Evolutionary conservation across 371 early-diverging fungal genomes (phyloP).

Genomic region (Circinella umbellata): DNA sequence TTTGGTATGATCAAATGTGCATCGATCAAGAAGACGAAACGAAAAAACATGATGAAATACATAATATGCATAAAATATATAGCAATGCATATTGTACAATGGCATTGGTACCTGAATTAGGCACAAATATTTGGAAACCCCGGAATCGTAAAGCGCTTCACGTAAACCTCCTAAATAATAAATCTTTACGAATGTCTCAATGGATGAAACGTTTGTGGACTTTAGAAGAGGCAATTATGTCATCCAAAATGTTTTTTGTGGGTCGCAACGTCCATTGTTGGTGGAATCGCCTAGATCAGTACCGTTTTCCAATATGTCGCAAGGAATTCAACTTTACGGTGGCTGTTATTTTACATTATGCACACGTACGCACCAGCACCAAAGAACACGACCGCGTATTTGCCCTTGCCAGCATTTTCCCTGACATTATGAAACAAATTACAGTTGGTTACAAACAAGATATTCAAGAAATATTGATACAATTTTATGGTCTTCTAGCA

Average conservation of each 20-base stretch:
- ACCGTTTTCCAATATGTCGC: not conserved
- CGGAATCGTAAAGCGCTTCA: no score
- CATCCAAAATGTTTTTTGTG: not conserved
- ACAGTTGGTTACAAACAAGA: not conserved
- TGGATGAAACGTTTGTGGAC: not conserved
- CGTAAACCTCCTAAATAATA: no score
- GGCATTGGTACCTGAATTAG: not conserved
- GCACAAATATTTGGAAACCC: no score
- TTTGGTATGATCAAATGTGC: conserved; percentile 5
- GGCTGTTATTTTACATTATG: not conserved
- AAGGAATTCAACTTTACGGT: not conserved
- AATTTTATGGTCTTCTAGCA: not conserved
- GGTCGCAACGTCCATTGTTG: not conserved
- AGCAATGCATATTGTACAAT: not conserved
- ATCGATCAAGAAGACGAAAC: not conserved
- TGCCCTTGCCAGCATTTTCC: not conserved
- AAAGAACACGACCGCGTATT: not conserved
- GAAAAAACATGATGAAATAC: not conserved
- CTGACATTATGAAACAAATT: not conserved
- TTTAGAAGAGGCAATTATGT: not conserved
- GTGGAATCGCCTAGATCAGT: not conserved
- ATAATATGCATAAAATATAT: not conserved
- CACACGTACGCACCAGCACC: not conserved
- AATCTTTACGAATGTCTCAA: not conserved
- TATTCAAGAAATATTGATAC: not conserved